These are phyloP conservation scores for Populus ilicifolia DNA, from an alignment of 345 rosid species.

Conservation along the genomic window DNA sequence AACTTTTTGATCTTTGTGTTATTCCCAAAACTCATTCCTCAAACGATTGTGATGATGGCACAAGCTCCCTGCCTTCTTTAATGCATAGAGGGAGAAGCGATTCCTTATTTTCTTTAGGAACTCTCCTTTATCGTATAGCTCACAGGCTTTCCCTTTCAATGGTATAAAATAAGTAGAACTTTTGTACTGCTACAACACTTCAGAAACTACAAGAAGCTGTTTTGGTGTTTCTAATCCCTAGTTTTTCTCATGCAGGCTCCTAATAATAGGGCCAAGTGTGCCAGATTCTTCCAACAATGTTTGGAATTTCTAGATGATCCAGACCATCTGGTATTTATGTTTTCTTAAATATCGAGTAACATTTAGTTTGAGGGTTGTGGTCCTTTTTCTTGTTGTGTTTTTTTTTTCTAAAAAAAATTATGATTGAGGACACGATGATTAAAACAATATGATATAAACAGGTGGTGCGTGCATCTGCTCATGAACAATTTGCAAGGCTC, in stretches of 20 bases:
- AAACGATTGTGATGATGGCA: constrained; percentile 42
- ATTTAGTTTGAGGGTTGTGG: neutral
- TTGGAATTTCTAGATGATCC: constrained; percentile 81
- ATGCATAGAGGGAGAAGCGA: constrained; percentile 62
- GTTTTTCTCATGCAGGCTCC: constrained; percentile 50
- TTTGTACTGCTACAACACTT: neutral
- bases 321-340: constrained; percentile 61
- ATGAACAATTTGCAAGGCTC: constrained; percentile 92
- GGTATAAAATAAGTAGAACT: constrained; percentile 42
- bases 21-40: constrained; percentile 67
- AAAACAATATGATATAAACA: constrained; percentile 27
- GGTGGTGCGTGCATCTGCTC: constrained; percentile 94
- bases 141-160: constrained; percentile 84
- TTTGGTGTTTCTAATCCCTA: constrained; percentile 13
- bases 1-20: constrained; percentile 85
- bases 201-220: constrained; percentile 9
- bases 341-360: neutral
- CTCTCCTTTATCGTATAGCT: constrained; percentile 84
- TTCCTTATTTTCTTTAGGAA: constrained; percentile 78
- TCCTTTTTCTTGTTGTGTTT: neutral
- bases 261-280: constrained; percentile 68
- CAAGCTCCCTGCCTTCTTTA: constrained; percentile 55
- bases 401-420: neutral
- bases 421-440: too few species aligned
- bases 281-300: constrained; percentile 70